phyloP scores from a whole-genome alignment of 257 asterid genomes.

The Solanum bulbocastanum region DNA sequence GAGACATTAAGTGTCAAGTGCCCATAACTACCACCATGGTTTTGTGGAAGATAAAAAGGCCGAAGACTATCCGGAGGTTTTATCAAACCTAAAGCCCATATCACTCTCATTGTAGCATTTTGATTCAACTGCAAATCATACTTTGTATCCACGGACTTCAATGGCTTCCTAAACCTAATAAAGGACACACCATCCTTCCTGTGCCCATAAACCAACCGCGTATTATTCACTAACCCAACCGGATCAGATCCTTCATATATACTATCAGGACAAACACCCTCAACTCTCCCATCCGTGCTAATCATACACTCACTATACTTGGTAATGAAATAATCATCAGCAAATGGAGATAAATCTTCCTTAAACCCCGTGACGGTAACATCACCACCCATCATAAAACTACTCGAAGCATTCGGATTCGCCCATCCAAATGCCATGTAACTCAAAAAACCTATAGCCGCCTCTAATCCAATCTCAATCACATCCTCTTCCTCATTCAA shows the following conservation, averaged over 20 bases:
- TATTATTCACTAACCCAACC: conserved; percentile 43
- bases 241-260: conserved; percentile 39
- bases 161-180: conserved; percentile 63
- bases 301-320: conserved; percentile 69
- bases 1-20: conserved; percentile 70
- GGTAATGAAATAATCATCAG: conserved; percentile 75
- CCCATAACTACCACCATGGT: conserved; percentile 81
- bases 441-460: conserved; percentile 47
- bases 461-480: conserved; percentile 84
- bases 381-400: conserved; percentile 84
- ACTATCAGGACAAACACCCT: conserved; percentile 88
- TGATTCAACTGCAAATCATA: conserved; percentile 54
- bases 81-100: conserved; percentile 85
- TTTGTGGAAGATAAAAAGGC: conserved; percentile 92
- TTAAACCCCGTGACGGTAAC: conserved; percentile 73
- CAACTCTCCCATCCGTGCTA: conserved; percentile 46
- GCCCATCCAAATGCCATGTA: conserved; percentile 99
- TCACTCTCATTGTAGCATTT: conserved; percentile 52
- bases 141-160: conserved; percentile 48
- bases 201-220: conserved; percentile 69
- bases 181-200: conserved; percentile 90
- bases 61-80: conserved; percentile 88
- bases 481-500: conserved; percentile 28
- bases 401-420: conserved; percentile 44
- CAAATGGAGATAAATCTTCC: conserved; percentile 66